Evolutionary conservation across 257 asterid species (phyloP), one percentile per base, ranked within the genome.

Genomic region (Lithospermum erythrorhizon): DNA sequence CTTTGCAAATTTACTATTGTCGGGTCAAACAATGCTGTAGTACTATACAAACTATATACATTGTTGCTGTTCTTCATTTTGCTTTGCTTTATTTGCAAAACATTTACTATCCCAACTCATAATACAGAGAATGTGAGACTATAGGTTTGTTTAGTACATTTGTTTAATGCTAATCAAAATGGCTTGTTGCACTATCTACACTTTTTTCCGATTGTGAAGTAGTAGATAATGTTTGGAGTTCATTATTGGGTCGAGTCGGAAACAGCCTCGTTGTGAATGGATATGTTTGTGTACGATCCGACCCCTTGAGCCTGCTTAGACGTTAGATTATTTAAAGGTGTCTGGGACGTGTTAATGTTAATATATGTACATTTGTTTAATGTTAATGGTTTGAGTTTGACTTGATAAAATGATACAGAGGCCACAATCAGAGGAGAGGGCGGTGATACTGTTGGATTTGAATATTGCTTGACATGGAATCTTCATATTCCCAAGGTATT

Each of bases 401-500:
- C 75, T 57, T 45, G 45, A 55, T 53, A 53, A 63, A 63, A 29
- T 72, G 62, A 49, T 73, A 51, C 78, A 64, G 51, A 45, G 63
- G 59, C 90, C 95, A 57, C 29, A 80, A 73, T 79, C 79, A 21
- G 61, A 78, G 87, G 91, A 59, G 65, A 72, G 81, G 84, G 59
- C 90, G 94, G 90, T 78, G 91, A 73, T 74, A 32, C 53, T 82
- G 82, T 78, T 73, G 81, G 86, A 74, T 74, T 74, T 79, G 63
- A 16, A 54, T 64, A 16, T 56, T 22, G 66, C 63, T 76, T 76
- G 73, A 24, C 68, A 70, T 73, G 73, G 17, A 67, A 75, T 68
- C 78, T 9, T 78, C 79, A 79, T 88, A 84, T 83, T 68, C 68
- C 64, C 37, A 58, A 57, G 52, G 53, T 23, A 13, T 41, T 35